These are phyloP conservation scores for Scleroderma citrinum DNA, from an alignment of 768 basidiomycete genomes.

Conservation along the genomic window DNA sequence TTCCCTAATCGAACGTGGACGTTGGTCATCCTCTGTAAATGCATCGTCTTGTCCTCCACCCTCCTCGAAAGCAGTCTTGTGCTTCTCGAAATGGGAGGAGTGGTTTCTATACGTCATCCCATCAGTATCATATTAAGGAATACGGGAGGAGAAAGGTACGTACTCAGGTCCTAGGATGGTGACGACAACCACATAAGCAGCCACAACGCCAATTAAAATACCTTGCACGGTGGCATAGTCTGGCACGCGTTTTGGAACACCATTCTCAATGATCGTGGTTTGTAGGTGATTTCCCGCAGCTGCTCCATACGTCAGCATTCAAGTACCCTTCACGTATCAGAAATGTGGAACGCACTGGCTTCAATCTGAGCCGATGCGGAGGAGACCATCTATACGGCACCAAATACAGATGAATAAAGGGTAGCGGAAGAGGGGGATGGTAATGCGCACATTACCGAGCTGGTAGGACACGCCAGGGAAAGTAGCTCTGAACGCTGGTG, in stretches of 20 bases:
- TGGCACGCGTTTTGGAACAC: constrained; percentile 38
- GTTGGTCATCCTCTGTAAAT: constrained; percentile 15
- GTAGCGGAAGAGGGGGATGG: neutral
- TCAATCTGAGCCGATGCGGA: constrained; percentile 78
- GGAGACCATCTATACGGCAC: constrained; percentile 47
- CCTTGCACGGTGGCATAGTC: constrained; percentile 79
- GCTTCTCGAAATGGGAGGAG: constrained; percentile 78
- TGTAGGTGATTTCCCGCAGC: constrained; percentile 58
- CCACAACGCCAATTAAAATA: constrained; percentile 80
- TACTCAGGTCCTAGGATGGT: constrained; percentile 77
- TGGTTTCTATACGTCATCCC: constrained; percentile 44
- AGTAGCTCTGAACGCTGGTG: constrained; percentile 83
- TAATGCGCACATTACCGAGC: constrained; percentile 51
- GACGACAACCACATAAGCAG: constrained; percentile 70
- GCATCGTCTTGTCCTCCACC: constrained; percentile 54
- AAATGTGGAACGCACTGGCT: constrained; percentile 41
- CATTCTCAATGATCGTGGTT: constrained; percentile 41
- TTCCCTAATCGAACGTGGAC: constrained; percentile 8
- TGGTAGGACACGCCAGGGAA: constrained; percentile 87
- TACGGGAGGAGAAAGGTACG: constrained; percentile 21
- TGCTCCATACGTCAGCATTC: constrained; percentile 14
- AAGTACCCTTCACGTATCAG: neutral
- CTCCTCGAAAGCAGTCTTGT: constrained; percentile 73
- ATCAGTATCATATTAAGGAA: neutral
- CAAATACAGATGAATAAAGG: neutral